These are phyloP conservation scores for Biancaea sappan DNA, from an alignment of 306 rosid genomes.

Conservation along the genomic window DNA sequence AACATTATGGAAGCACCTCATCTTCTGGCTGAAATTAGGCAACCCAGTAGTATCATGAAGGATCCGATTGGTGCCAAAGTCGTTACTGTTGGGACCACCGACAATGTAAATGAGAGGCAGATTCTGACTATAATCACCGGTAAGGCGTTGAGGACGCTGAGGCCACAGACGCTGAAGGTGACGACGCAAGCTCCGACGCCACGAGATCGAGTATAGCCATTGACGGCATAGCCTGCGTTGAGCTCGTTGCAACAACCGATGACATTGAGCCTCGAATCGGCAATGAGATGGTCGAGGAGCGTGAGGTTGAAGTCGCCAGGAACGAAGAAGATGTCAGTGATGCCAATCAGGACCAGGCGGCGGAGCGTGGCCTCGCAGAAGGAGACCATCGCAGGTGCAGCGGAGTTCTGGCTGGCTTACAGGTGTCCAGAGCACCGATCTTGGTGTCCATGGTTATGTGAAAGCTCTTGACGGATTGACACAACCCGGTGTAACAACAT, in stretches of 20 bases:
- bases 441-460: constrained; percentile 61
- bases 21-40: constrained; percentile 77
- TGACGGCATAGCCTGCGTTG: constrained; percentile 89
- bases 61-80: constrained; percentile 61
- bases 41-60: constrained; percentile 87
- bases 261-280: constrained; percentile 56
- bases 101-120: no score
- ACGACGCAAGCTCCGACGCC: no score
- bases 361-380: constrained; percentile 77
- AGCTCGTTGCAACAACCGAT: constrained; percentile 90
- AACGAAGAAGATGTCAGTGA: constrained; percentile 78
- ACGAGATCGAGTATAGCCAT: constrained; percentile 74
- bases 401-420: constrained; percentile 37
- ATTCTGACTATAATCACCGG: no score
- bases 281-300: no score
- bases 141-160: constrained; percentile 75
- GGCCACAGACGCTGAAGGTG: constrained; percentile 82
- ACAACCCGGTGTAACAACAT: no score
- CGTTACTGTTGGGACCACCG: constrained; percentile 86
- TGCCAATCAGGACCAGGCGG: constrained; percentile 68
- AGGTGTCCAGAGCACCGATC: constrained; percentile 45
- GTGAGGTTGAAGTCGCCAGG: constrained; percentile 89
- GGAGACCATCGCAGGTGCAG: constrained; percentile 30
- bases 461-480: no score
- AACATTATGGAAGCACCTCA: constrained; percentile 72